phyloP scores from a whole-genome alignment of 2,329 filamentous ascomycete genomes.

The Colletotrichum higginsianum region DNA sequence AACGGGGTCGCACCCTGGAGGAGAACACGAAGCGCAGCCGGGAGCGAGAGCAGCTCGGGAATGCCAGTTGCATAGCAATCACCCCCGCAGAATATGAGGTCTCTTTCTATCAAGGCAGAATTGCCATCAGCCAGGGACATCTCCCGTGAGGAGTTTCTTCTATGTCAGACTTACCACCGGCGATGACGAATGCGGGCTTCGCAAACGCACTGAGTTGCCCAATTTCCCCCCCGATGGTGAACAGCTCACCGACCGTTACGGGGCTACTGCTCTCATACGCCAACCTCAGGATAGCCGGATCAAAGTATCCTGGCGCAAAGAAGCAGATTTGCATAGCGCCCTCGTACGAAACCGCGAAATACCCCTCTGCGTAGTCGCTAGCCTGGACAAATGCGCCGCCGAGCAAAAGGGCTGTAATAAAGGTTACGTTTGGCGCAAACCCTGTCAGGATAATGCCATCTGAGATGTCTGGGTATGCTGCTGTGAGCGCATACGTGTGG shows the following conservation, averaged over 20 bases:
- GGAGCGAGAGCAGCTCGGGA: conserved; percentile 57
- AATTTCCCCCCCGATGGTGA: conserved; percentile 65
- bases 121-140: neutral
- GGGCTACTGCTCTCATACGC: conserved; percentile 67
- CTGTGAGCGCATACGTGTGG: conserved; percentile 69
- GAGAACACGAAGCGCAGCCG: conserved; percentile 56
- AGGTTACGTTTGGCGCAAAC: conserved; percentile 66
- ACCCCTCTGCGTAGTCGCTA: conserved; percentile 62
- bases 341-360: conserved; percentile 63
- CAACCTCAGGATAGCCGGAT: conserved; percentile 64
- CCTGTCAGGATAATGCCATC: conserved; percentile 74
- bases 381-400: conserved; percentile 65
- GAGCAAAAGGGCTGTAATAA: conserved; percentile 58
- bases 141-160: no score
- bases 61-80: conserved; percentile 66
- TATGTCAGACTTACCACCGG: conserved; percentile 59
- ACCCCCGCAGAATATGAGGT: conserved; percentile 73
- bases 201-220: conserved; percentile 56
- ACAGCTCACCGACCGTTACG: conserved; percentile 69
- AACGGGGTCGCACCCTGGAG: conserved; percentile 65
- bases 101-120: conserved; percentile 52
- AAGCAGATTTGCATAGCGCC: conserved; percentile 68
- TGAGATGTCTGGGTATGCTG: conserved; percentile 65
- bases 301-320: conserved; percentile 68
- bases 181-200: conserved; percentile 72